A percentile compares a stretch with the other conserved stretches of the same genome.
phyloP scores from a whole-genome alignment of 192 early-diverging fungal species.

The Jimgerdemannia flammicorona region DNA sequence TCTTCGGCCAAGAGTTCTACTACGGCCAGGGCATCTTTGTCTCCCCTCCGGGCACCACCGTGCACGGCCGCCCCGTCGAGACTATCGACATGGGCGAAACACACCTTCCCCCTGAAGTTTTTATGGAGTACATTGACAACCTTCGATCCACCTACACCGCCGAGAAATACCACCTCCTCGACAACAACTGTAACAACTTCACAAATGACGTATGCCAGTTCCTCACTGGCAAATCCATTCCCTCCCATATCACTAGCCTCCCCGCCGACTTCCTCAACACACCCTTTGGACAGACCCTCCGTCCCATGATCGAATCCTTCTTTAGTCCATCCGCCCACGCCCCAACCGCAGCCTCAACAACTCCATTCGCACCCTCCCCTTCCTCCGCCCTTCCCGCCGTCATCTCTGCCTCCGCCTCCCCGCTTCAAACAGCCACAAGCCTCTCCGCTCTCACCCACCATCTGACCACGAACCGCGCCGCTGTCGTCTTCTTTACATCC shows the following conservation, averaged over 20 bases:
- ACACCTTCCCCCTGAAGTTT: slow-evolving; percentile 64
- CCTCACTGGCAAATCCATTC: slow-evolving; percentile 72
- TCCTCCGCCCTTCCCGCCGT: slow-evolving; percentile 23
- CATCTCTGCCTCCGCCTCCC: slow-evolving; percentile 10
- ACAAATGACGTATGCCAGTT: slow-evolving; percentile 77
- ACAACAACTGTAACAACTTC: slow-evolving; percentile 88
- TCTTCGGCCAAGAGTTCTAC: slow-evolving; percentile 71
- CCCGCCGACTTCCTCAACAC: slow-evolving; percentile 65
- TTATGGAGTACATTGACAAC: slow-evolving; percentile 65
- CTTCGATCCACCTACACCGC: slow-evolving; percentile 51
- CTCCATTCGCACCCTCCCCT: slow-evolving; percentile 21
- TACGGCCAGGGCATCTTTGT: slow-evolving; percentile 76
- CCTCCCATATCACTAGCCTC: slow-evolving; percentile 67
- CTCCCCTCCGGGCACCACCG: slow-evolving; percentile 41
- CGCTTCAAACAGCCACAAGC: slow-evolving; percentile 34
- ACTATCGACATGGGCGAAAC: slow-evolving; percentile 77
- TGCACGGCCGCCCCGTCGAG: slow-evolving; percentile 65
- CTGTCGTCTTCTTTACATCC: slow-evolving; percentile 69
- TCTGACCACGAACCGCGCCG: slow-evolving; percentile 44
- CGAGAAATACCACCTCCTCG: slow-evolving; percentile 79
- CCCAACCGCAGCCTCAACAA: slow-evolving; percentile 15
- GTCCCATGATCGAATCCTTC: slow-evolving; percentile 65
- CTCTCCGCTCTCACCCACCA: slow-evolving; percentile 35
- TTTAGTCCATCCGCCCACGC: slow-evolving; percentile 47
- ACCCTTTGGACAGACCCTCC: slow-evolving; percentile 57